Percentiles rank a stretch among this genome's conserved stretches.
phyloP scores from a whole-genome alignment of 331 rosid species.

The Cucumis variabilis region DNA sequence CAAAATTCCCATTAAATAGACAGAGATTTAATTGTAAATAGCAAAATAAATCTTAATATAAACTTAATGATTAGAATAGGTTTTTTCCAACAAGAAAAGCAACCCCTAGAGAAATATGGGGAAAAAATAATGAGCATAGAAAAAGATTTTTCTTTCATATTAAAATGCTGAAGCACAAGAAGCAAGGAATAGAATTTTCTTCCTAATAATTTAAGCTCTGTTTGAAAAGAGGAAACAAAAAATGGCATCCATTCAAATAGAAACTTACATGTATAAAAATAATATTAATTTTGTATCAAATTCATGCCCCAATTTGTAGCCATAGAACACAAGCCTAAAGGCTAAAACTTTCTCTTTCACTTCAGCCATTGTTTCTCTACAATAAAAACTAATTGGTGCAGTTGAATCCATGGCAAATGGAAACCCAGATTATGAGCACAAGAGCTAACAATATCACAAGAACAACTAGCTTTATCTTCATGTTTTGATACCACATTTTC shows the following conservation, averaged over 20 bases:
- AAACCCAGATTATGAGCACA: slow-evolving; percentile 82
- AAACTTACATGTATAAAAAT: slow-evolving; percentile 31
- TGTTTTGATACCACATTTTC: slow-evolving; percentile 94
- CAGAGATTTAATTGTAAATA: too few species aligned
- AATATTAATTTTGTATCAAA: neutral
- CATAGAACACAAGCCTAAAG: slow-evolving; percentile 16
- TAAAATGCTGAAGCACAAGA: too few species aligned
- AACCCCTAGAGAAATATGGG: too few species aligned
- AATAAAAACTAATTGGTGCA: slow-evolving; percentile 61
- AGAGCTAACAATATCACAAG: slow-evolving; percentile 72
- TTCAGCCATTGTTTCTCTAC: neutral
- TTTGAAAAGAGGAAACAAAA: neutral
- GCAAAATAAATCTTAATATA: too few species aligned
- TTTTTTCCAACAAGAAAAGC: too few species aligned
- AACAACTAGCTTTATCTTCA: slow-evolving; percentile 86
- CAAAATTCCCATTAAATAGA: too few species aligned
- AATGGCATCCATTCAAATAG: neutral
- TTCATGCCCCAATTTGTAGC: neutral
- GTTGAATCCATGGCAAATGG: slow-evolving; percentile 86
- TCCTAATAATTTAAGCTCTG: neutral
- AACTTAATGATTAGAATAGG: too few species aligned
- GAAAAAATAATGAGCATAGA: too few species aligned
- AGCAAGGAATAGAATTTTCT: too few species aligned
- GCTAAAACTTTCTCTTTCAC: neutral
- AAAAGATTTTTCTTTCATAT: too few species aligned